These are phyloP conservation scores for Xylaria arbuscula DNA, from an alignment of 2,329 filamentous ascomycete genomes.

Conservation along the genomic window DNA sequence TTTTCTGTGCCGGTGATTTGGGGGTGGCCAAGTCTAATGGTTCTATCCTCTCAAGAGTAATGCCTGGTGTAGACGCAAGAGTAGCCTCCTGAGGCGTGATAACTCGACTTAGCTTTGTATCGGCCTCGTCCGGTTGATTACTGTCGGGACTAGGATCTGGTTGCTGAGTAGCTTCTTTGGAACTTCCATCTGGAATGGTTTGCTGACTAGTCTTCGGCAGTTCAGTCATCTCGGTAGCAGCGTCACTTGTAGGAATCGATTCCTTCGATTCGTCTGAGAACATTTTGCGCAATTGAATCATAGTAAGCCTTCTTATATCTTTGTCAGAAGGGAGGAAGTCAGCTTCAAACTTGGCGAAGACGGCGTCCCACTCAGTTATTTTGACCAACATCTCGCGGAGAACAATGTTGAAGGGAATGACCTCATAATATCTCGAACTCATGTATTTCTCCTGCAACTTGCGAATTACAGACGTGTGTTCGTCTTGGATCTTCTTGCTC, in stretches of 20 bases:
- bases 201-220: conserved; percentile 58
- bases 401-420: conserved; percentile 90
- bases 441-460: conserved; percentile 92
- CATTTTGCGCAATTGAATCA: conserved; percentile 92
- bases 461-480: conserved; percentile 77
- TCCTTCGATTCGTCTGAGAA: conserved; percentile 91
- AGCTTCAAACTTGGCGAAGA: conserved; percentile 89
- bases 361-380: conserved; percentile 91
- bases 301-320: conserved; percentile 91
- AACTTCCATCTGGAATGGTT: conserved; percentile 39
- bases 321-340: conserved; percentile 96
- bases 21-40: conserved; percentile 62
- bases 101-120: conserved; percentile 37
- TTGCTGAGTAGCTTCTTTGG: conserved; percentile 40
- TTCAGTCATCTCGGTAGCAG: conserved; percentile 66
- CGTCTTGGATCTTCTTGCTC: conserved; percentile 82
- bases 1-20: conserved; percentile 47
- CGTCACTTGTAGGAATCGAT: conserved; percentile 76
- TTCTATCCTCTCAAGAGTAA: conserved; percentile 59
- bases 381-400: conserved; percentile 92
- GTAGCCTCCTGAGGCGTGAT: conserved; percentile 49
- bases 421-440: conserved; percentile 94
- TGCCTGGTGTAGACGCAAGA: conserved; percentile 48
- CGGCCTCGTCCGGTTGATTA: conserved; percentile 32
- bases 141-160: conserved; percentile 35